Evolutionary conservation across 257 asterid species (phyloP), one percentile per base, ranked within the genome.

Genomic region (Verbena officinalis): DNA sequence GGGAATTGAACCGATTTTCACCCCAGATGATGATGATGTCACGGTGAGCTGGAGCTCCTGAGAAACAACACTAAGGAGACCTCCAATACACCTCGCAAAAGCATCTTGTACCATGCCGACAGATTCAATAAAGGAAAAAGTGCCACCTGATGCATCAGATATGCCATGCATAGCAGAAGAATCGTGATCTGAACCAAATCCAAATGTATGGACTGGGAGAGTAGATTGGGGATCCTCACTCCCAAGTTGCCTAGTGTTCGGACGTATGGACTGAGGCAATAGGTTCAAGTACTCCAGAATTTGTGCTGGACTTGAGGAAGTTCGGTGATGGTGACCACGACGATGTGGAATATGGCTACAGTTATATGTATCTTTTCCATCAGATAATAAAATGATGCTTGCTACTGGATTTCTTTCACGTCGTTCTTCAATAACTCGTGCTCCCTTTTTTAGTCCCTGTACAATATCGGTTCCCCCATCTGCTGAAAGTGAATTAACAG

Each of bases 1-100:
- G 1, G 69, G 50, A 1, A 75, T 68, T 9, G 71, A 62, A 13
- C 48, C 22, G 20, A 79, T 64, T 17, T 54, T 36, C 19, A 75
- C 75, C 27, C 67, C 75, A 12, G 45, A 49, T 9, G 72, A 71
- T 17, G 58, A 55, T 33, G 76, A 68, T 45, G 55, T 50, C 8
- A 79, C 24, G 20, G 54, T 67, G 40, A 79, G 70, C 6, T 21
- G 53, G 24, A 79, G 69, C 40, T 79, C 84, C 61, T 57, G 73
- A 4, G 60, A 76, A 16, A 75, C 76, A 6, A 79, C 78, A 55
- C 84, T 79, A 40, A 78, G 70, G 31, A 78, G 75, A 33, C 83
- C 80, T 15, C 80, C 80, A 34, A 79, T 79, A 49, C 84, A 79
- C 64, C 71, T 64, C 3, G 84, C 84, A 54, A 79, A 79, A 22